Percentiles rank a stretch among this genome's conserved stretches.
Evolutionary conservation across 169 alveolate species (phyloP).

Genomic region (Fabrea salina): DNA sequence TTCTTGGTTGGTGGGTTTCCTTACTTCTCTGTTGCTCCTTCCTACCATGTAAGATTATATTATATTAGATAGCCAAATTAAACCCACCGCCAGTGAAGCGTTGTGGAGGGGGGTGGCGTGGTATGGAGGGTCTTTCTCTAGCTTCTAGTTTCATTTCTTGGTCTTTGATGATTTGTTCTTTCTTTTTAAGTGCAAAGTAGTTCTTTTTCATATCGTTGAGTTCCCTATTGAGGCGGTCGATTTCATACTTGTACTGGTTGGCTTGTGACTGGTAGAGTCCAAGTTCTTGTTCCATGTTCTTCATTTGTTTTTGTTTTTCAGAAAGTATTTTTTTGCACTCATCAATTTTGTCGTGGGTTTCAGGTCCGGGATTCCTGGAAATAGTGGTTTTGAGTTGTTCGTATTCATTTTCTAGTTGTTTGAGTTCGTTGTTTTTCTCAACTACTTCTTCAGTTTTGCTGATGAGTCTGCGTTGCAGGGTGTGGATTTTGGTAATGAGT

Average conservation of each 20-base stretch:
- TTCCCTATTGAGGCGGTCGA: constrained; percentile 75
- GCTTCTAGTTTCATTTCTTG: constrained; percentile 31
- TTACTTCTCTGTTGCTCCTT: no score
- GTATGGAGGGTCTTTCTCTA: constrained; percentile 30
- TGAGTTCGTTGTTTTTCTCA: constrained; percentile 66
- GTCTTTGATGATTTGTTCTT: constrained; percentile 60
- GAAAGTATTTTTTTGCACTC: constrained; percentile 70
- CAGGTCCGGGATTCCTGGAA: constrained; percentile 82
- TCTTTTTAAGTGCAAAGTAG: constrained; percentile 68
- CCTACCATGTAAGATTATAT: no score
- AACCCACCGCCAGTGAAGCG: constrained; percentile 80
- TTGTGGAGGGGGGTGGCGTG: constrained; percentile 54
- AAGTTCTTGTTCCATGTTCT: constrained; percentile 77
- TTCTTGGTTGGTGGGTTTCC: no score
- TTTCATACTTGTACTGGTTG: constrained; percentile 82
- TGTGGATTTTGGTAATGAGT: constrained; percentile 76
- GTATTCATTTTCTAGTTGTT: constrained; percentile 75
- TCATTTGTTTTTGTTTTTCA: constrained; percentile 77
- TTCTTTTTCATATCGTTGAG: constrained; percentile 67
- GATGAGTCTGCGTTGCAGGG: constrained; percentile 78
- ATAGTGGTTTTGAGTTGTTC: constrained; percentile 72
- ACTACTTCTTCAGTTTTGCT: constrained; percentile 82
- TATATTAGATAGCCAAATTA: constrained; percentile 28
- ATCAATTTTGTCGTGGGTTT: constrained; percentile 75
- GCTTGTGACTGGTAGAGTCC: constrained; percentile 75